Evolutionary conservation across 2,329 filamentous ascomycete genomes (phyloP).

Genomic region (Scorias spongiosa): DNA sequence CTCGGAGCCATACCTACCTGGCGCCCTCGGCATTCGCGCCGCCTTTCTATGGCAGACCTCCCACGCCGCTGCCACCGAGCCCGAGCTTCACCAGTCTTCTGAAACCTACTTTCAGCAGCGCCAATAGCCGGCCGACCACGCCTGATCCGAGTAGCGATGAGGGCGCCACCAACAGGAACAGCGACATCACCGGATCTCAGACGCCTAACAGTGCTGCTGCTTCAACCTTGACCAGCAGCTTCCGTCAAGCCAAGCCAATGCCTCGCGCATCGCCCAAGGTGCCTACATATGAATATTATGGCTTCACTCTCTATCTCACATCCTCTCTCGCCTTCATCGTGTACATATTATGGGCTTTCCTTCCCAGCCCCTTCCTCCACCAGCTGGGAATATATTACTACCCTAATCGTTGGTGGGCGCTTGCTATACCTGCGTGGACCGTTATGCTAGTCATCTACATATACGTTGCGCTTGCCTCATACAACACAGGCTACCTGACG

Average conservation of each 20-base stretch:
- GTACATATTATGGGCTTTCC: constrained; percentile 70
- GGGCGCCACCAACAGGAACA: constrained; percentile 13
- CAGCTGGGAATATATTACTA: constrained; percentile 93
- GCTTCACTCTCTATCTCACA: constrained; percentile 90
- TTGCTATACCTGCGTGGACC: constrained; percentile 79
- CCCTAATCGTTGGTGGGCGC: constrained; percentile 92
- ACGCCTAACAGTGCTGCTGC: constrained; percentile 41
- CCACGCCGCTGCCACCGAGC: constrained; percentile 81
- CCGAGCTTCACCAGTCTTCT: constrained; percentile 85
- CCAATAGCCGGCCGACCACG: constrained; percentile 77
- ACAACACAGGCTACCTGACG: constrained; percentile 82
- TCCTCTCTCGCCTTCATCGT: constrained; percentile 65
- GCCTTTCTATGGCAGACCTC: constrained; percentile 95
- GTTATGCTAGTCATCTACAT: constrained; percentile 84
- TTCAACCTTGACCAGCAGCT: constrained; percentile 37
- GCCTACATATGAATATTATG: constrained; percentile 99
- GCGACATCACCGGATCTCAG: constrained; percentile 20
- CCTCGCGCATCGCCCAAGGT: constrained; percentile 82
- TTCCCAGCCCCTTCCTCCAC: constrained; percentile 82
- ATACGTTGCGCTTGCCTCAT: constrained; percentile 78
- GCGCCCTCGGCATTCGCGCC: constrained; percentile 44
- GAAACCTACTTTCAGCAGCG: constrained; percentile 48
- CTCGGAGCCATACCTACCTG: constrained; percentile 30
- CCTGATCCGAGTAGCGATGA: constrained; percentile 87
- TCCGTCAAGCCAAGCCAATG: constrained; percentile 47